Evolutionary conservation across 2,329 filamentous ascomycete species (phyloP).

Genomic region (Neonectria magnoliae): DNA sequence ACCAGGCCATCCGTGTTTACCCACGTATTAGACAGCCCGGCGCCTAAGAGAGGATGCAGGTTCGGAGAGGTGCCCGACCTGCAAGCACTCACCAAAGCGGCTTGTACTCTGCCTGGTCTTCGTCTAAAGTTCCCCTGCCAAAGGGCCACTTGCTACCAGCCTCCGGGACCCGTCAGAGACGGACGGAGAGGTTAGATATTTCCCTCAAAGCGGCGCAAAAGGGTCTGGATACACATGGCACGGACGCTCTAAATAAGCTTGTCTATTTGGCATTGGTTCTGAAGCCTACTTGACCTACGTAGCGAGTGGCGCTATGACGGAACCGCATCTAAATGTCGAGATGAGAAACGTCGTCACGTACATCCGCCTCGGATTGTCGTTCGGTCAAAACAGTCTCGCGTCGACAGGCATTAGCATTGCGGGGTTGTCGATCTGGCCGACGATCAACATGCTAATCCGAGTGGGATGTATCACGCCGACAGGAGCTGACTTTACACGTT

Average conservation of each 20-base stretch:
- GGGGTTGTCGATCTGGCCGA: slow-evolving; percentile 41
- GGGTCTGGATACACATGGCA: too few relatives aligned
- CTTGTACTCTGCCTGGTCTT: background rate
- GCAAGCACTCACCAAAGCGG: slow-evolving; percentile 1
- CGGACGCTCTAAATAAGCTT: background rate
- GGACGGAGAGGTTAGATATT: background rate
- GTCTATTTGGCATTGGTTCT: background rate
- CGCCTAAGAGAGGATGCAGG: background rate
- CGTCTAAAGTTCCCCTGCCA: slow-evolving; percentile 13
- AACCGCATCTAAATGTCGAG: background rate
- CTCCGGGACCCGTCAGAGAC: background rate
- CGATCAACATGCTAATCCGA: slow-evolving; percentile 6
- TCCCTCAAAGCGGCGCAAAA: too few relatives aligned
- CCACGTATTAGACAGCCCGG: background rate
- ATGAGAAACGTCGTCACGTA: background rate
- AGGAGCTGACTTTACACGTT: background rate
- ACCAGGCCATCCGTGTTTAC: background rate
- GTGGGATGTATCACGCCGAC: background rate
- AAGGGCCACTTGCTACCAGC: background rate
- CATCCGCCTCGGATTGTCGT: background rate
- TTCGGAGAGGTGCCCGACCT: slow-evolving; percentile 6
- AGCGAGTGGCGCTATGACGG: background rate
- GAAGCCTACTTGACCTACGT: background rate
- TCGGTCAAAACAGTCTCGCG: slow-evolving; percentile 11
- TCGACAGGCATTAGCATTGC: slow-evolving; percentile 30